A percentile compares a stretch with the other conserved stretches of the same genome.
Evolutionary conservation across 352 stramenopile genomes (phyloP).

Genomic region (Halophytophthora polymorphica): DNA sequence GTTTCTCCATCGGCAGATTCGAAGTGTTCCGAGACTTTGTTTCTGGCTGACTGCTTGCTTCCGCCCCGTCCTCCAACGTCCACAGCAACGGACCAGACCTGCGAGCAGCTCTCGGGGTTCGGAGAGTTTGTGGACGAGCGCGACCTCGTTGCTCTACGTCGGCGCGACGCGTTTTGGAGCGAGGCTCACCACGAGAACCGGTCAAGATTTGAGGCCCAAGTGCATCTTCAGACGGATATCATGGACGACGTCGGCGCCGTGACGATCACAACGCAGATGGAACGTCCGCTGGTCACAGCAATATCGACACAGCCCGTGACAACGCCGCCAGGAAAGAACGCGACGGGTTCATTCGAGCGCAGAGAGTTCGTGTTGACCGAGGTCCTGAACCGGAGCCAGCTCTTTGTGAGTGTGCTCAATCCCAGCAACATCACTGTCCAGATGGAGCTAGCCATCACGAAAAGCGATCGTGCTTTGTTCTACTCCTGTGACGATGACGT

Average conservation of each 20-base stretch:
- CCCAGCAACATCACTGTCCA: conserved; percentile 44
- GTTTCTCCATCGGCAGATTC: conserved; percentile 31
- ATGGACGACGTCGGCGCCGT: conserved; percentile 29
- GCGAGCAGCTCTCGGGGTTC: conserved; percentile 33
- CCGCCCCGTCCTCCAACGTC: conserved; percentile 4
- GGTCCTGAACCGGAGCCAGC: conserved; percentile 17
- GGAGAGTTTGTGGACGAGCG: conserved; percentile 26
- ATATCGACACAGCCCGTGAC: not conserved
- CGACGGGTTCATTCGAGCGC: not conserved
- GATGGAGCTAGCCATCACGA: conserved; percentile 44
- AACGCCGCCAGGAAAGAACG: conserved; percentile 1
- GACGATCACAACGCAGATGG: conserved; percentile 26
- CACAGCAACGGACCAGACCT: conserved; percentile 12
- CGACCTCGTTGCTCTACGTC: conserved; percentile 32
- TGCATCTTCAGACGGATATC: conserved; percentile 37
- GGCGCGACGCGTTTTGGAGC: conserved; percentile 32
- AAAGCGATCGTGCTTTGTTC: conserved; percentile 37
- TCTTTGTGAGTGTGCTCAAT: conserved; percentile 41
- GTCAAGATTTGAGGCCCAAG: conserved; percentile 14
- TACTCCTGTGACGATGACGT: conserved; percentile 35
- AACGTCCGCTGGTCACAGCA: conserved; percentile 30
- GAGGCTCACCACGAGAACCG: conserved; percentile 2
- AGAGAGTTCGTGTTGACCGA: conserved; percentile 42
- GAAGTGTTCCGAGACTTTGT: conserved; percentile 22
- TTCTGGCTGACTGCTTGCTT: conserved; percentile 39